Base-by-base conservation (phyloP, 2,329 filamentous ascomycete species). In the Torrubiellomyces zombiae region DNA sequence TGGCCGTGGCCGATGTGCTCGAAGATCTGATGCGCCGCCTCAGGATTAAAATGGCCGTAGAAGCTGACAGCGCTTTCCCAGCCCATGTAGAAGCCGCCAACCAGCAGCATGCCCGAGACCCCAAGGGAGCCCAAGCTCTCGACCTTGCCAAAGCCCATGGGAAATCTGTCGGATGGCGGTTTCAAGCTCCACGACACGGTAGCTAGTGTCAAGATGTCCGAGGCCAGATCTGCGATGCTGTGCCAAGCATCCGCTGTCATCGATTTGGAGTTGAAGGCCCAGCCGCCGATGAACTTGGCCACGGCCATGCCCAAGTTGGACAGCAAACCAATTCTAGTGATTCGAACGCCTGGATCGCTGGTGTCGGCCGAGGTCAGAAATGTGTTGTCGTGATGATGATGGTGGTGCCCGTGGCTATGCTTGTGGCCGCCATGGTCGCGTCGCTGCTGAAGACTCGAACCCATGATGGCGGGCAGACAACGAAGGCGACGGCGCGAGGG, bases 181-280 rank as follows among this genome's bases (percentile, higher is more conserved):
- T 78, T 82, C 31, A 95, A 56, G 31, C 85, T 92, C 73, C 80
- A 93, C 12, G 85, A 86, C 23, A 98, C 85, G 7, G 89, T 98
- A 10, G 81, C 80, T 12, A 98, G 66, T 1, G 89, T 98, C 49
- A 94, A 72, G 39, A 98, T 66, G 50, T 98, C 89, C 26, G 85
- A 94, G 32, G 92, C 82, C 28, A 98, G 68, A 52, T 98, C 89
- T 24, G 86, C 92, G 37, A 95, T 65, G 42, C 83, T 86, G 56
- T 98, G 89, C 57, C 92, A 86, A 28, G 82, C 89, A 50, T 98
- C 89, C 44, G 89, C 85, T 31, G 85, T 62, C 62, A 93, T 78
- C 30, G 81, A 76, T 54, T 94, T 83, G 21, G 85, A 94, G 51
- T 94, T 85, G 62, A 98, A 95, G 37, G 76, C 60, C 56, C 89